Evolutionary conservation across 2,329 filamentous ascomycete genomes (phyloP).

Genomic region (Lachnellula suecica): DNA sequence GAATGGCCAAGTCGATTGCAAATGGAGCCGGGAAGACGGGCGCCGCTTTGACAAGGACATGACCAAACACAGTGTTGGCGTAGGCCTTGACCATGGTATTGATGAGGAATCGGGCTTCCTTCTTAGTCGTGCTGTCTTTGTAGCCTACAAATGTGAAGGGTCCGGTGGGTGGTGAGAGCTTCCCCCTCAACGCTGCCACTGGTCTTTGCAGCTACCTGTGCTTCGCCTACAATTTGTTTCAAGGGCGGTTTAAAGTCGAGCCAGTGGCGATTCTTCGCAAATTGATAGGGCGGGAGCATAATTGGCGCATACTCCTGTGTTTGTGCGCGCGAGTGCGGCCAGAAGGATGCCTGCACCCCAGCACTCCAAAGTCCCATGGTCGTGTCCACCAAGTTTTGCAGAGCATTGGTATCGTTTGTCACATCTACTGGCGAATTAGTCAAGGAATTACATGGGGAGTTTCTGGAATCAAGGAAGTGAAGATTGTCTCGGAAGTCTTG

Average conservation of each 20-base stretch:
- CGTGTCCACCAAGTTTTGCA: slow-evolving; percentile 24
- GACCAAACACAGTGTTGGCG: background rate
- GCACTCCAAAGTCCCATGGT: slow-evolving; percentile 31
- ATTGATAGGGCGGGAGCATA: slow-evolving; percentile 37
- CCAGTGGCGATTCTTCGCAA: slow-evolving; percentile 34
- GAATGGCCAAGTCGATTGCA: background rate
- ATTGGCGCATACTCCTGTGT: slow-evolving; percentile 19
- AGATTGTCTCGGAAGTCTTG: no score
- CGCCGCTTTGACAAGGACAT: background rate
- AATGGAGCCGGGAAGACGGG: background rate
- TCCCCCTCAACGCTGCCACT: background rate
- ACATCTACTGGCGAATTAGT: no score
- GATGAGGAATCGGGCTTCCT: background rate
- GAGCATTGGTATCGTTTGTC: slow-evolving; percentile 12
- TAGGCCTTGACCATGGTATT: background rate
- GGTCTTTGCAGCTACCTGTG: background rate
- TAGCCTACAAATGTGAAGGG: background rate
- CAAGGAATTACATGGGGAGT: no score
- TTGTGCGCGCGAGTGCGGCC: slow-evolving; percentile 29
- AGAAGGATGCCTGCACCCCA: slow-evolving; percentile 28
- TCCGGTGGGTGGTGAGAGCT: background rate
- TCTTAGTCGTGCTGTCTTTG: background rate
- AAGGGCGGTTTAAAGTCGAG: slow-evolving; percentile 10
- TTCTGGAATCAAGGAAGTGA: no score
- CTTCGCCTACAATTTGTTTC: background rate